Evolutionary conservation across 441 rosid genomes (phyloP).

Genomic region (Populus hybrid): DNA sequence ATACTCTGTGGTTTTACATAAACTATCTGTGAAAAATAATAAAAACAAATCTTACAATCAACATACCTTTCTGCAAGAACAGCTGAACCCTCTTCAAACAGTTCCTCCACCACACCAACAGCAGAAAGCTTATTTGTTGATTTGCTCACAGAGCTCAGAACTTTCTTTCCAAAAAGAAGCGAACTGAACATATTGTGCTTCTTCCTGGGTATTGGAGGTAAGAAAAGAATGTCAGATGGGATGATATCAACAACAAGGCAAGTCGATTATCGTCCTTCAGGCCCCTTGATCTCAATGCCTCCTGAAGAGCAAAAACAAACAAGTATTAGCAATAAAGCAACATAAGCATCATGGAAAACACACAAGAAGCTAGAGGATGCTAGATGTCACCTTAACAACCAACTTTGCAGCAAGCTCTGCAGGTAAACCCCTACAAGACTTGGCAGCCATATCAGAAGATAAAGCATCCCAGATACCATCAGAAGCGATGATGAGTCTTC

Average conservation of each 20-base stretch:
- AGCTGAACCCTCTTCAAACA: conserved; percentile 99
- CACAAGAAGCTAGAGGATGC: background rate
- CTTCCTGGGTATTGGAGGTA: conserved; percentile 64
- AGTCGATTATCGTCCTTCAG: conserved; percentile 97
- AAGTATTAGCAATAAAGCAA: conserved; percentile 12
- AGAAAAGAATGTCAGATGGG: conserved; percentile 73
- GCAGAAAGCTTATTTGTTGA: conserved; percentile 81
- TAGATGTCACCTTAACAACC: conserved; percentile 77
- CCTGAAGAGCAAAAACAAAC: conserved; percentile 41
- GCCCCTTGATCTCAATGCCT: conserved; percentile 95
- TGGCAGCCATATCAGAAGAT: conserved; percentile 89
- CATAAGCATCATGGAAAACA: background rate
- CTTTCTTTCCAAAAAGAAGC: conserved; percentile 56
- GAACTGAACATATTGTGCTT: conserved; percentile 65
- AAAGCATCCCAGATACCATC: conserved; percentile 98
- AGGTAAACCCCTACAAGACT: conserved; percentile 85
- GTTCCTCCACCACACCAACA: conserved; percentile 93
- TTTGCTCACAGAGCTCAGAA: conserved; percentile 42
- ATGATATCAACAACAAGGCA: conserved; percentile 97
- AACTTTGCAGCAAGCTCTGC: conserved; percentile 95
- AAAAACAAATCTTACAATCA: background rate
- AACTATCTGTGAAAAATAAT: background rate
- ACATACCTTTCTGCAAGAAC: conserved; percentile 89
- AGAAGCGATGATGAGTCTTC: conserved; percentile 93
- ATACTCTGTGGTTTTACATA: background rate